A percentile compares a stretch with the other conserved stretches of the same genome.
These are phyloP conservation scores for Amanita exitialis DNA, from an alignment of 768 basidiomycete species.

Conservation along the genomic window DNA sequence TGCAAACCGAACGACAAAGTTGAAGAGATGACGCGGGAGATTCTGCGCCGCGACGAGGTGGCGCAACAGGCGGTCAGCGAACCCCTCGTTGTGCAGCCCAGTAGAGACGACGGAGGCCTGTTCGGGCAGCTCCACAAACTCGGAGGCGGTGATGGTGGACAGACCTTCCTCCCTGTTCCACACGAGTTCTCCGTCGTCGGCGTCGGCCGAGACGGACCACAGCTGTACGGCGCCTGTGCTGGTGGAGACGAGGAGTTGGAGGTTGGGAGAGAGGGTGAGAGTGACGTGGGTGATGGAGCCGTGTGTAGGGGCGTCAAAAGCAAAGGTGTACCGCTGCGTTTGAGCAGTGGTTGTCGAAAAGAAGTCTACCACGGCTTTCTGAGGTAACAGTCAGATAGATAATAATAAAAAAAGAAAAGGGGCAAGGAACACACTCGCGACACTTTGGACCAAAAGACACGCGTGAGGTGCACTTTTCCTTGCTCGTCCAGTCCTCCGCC, in stretches of 20 bases:
- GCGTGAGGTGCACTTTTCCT: constrained; percentile 45
- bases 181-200: constrained; percentile 20
- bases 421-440: constrained; percentile 33
- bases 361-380: constrained; percentile 50
- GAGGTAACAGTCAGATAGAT: neutral
- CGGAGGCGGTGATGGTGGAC: constrained; percentile 48
- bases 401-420: neutral
- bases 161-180: constrained; percentile 84
- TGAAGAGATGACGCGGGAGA: constrained; percentile 57
- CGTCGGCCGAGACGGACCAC: constrained; percentile 22
- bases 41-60: constrained; percentile 59
- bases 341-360: constrained; percentile 38
- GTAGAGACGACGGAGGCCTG: constrained; percentile 19
- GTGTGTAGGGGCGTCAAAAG: constrained; percentile 54
- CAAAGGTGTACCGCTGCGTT: constrained; percentile 45
- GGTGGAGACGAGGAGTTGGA: constrained; percentile 47
- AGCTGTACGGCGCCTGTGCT: constrained; percentile 71
- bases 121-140: constrained; percentile 76
- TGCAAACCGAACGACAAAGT: constrained; percentile 63
- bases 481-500: constrained; percentile 42
- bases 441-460: constrained; percentile 57
- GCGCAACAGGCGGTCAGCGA: constrained; percentile 38
- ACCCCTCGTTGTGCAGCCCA: constrained; percentile 37
- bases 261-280: neutral
- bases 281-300: constrained; percentile 55